Evolutionary conservation across 2,329 filamentous ascomycete genomes (phyloP), one percentile per base, ranked within the genome.

Genomic region (Drechslerella coelobrocha): DNA sequence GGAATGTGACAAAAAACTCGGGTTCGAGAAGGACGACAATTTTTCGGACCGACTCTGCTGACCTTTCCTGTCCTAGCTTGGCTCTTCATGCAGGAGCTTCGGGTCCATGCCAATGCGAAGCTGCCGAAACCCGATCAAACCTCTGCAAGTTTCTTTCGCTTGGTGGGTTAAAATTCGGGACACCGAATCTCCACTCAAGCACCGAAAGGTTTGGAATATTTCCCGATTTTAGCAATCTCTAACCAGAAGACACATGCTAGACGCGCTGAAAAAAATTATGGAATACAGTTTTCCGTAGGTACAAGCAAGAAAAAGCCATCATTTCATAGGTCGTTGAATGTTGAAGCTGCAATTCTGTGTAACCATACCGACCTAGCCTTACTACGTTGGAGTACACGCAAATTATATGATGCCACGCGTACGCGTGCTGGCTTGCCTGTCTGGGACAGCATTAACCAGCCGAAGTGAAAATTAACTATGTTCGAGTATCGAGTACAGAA

Each of bases 21-120:
- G 59, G 66, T 55, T 60, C 14, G 39, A 59, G 17, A 59, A 53
- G 34, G 24, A 71, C 59, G 59, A 71, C 66, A 71, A 71, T 63
- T 71, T 71, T 71, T 71, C 66, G 66, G 66, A 63, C 66, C 66
- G 59, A 63, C 23, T 56, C 29, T 34, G 17, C 56, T 47, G 23
- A 43, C 45, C 54, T 26, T 61, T 53, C 51, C 48, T 19, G 37
- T 34, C 31, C 39, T 55, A 48, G 37, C 37, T 27, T 26, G 50
- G 24, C 24, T 51, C 56, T 48, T 54, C 52, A 47, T 55, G 26
- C 47, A 34, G 12, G 41, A 23, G 59, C 51, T 29, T 45, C 50
- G 37, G 41, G 60, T 51, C 41, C 29, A 47, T 27, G 43, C 41
- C 45, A 39, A 27, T 63, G 66, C 66, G 59, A 61, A 61, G 50